Conservation (phyloP, 2,329 filamentous ascomycete species). For the Trichothecium roseum region DNA sequence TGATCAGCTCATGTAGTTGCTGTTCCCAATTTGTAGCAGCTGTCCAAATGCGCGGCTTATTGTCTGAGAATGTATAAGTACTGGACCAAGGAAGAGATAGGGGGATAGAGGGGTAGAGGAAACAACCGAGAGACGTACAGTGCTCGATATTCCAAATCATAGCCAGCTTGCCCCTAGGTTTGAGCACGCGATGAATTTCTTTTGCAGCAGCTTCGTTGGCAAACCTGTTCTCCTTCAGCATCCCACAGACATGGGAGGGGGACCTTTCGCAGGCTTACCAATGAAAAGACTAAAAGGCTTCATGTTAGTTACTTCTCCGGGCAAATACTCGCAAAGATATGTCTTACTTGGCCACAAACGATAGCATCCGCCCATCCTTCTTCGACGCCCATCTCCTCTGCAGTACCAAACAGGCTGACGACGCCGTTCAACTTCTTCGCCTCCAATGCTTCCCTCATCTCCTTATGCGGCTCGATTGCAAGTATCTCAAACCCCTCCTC, state of each 20-base stretch:
- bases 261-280: too few species aligned
- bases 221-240: conserved; percentile 46
- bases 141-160: conserved; percentile 69
- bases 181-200: conserved; percentile 58
- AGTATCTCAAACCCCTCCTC: conserved; percentile 50
- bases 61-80: conserved; percentile 35
- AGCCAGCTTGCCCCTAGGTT: conserved; percentile 48
- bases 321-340: background rate
- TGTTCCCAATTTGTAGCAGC: conserved; percentile 51
- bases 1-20: conserved; percentile 47
- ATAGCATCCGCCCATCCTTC: conserved; percentile 54
- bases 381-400: conserved; percentile 42
- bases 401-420: conserved; percentile 45
- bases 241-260: too few species aligned
- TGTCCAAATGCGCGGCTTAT: conserved; percentile 46
- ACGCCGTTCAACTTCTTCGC: conserved; percentile 47
- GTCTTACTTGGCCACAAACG: conserved; percentile 55
- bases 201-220: conserved; percentile 49
- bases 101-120: background rate
- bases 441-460: conserved; percentile 52
- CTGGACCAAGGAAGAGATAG: background rate
- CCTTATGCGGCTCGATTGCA: conserved; percentile 53
- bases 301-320: background rate
- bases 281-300: conserved; percentile 33
- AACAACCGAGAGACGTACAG: conserved; percentile 42